Evolutionary conservation across 1,284 basidiomycete genomes (phyloP), one percentile per base, ranked within the genome.

Genomic region (Cerrena zonata): DNA sequence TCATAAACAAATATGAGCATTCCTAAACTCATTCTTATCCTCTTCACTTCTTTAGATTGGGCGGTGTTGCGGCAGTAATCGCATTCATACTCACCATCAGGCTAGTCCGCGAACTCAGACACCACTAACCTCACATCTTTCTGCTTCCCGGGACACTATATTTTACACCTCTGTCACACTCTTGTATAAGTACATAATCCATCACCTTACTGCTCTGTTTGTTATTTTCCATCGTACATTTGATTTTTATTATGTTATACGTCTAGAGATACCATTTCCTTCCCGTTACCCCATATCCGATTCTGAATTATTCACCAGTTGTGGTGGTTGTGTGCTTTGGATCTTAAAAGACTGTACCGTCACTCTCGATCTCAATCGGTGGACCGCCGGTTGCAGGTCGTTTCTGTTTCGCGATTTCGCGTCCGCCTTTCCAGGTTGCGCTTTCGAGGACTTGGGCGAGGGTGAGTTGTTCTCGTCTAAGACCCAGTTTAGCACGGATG

Each of bases 391-490:
- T 86, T 42, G 75, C 70, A 0, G 86, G 86, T 15, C 94, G 73
- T 65, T 82, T 86, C 62, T 77, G 68, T 65, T 84, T 88, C 0
- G 94, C 94, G 43, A 97, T 91, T 69, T 95, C 91, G 4, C 93
- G 76, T 0, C 89, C 94, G 2, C 91, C 93, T 64, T 94, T 95
- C 95, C 94, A 97, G 0, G 94, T 97, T 1, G 92, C 93, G 47
- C 86, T 85, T 69, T 98, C 94, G 25, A 98, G 73, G 0, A 97
- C 85, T 67, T 97, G 95, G 0, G 91, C 86, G 11, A 96, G 78
- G 0, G 80, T 79, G 25, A 85, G 74, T 49, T 83, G 70, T 1
- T 71, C 72, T 3, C 62, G 63, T 2, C 68, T 71, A 26, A 85
- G 61, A 2, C 70, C 67, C 44, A 89, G 74, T 57, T 81, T 77